These are phyloP conservation scores for Arthrobotrys sinensis DNA, from an alignment of 2,329 filamentous ascomycete genomes.

Conservation along the genomic window DNA sequence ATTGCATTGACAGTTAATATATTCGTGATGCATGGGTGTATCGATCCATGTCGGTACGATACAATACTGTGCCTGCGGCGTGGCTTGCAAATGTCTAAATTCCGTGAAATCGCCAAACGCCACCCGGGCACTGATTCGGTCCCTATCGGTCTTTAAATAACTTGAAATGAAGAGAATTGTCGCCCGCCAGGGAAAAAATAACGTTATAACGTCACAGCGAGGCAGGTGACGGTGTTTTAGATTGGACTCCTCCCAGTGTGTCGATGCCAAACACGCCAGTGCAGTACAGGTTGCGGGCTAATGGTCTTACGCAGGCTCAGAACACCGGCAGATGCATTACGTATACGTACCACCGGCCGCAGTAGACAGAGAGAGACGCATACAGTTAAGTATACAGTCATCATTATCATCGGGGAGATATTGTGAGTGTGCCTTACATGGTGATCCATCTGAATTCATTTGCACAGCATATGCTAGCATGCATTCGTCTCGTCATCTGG, in stretches of 20 bases:
- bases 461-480: too few relatives aligned
- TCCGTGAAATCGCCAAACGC: too few relatives aligned
- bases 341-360: constrained; percentile 45
- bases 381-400: not conserved
- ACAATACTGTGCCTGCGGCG: too few relatives aligned
- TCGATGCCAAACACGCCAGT: not conserved
- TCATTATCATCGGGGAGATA: not conserved
- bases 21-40: not conserved
- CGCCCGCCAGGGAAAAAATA: not conserved
- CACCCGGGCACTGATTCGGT: too few relatives aligned
- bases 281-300: not conserved
- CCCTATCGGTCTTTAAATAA: too few relatives aligned
- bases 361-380: not conserved
- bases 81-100: too few relatives aligned
- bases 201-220: constrained; percentile 22
- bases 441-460: too few relatives aligned
- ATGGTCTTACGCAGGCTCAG: not conserved
- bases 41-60: not conserved
- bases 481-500: too few relatives aligned
- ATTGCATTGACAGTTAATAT: constrained; percentile 16
- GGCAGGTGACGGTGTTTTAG: constrained; percentile 27
- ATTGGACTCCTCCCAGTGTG: not conserved
- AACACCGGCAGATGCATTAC: constrained; percentile 53
- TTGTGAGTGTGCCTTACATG: too few relatives aligned
- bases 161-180: too few relatives aligned